Percentiles rank a stretch among this genome's conserved stretches.
Conservation (phyloP, 352 stramenopile species). For the Phytophthora ohioensis region DNA sequence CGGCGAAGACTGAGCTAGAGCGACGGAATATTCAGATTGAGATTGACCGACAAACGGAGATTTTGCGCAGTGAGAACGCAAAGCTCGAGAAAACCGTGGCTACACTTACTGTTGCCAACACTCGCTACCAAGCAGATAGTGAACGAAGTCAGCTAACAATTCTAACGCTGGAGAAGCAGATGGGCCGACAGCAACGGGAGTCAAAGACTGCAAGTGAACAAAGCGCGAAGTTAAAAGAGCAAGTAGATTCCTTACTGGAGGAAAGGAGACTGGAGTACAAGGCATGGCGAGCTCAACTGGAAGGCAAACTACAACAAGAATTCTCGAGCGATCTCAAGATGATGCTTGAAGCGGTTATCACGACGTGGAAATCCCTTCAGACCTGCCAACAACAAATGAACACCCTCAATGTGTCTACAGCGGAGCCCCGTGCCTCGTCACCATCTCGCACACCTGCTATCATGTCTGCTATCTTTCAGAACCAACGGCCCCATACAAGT, state of each 20-base stretch:
- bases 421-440: slow-evolving; percentile 17
- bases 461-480: slow-evolving; percentile 39
- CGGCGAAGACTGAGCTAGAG: slow-evolving; percentile 54
- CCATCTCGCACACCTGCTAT: slow-evolving; percentile 32
- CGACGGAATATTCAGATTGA: slow-evolving; percentile 71
- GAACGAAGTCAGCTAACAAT: slow-evolving; percentile 30
- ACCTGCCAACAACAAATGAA: slow-evolving; percentile 41
- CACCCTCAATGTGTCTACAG: slow-evolving; percentile 17
- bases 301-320: slow-evolving; percentile 45
- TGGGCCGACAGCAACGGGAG: slow-evolving; percentile 37
- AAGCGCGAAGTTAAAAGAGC: slow-evolving; percentile 36
- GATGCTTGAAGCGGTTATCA: slow-evolving; percentile 43
- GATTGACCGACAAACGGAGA: slow-evolving; percentile 62
- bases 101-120: slow-evolving; percentile 22
- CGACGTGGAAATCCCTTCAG: slow-evolving; percentile 50
- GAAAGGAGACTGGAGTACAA: slow-evolving; percentile 47
- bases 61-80: slow-evolving; percentile 49
- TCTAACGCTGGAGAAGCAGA: slow-evolving; percentile 40
- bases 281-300: slow-evolving; percentile 38
- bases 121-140: slow-evolving; percentile 41
- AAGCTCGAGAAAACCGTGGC: slow-evolving; percentile 49
- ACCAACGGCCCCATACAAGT: slow-evolving; percentile 32
- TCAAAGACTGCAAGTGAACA: slow-evolving; percentile 17
- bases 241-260: slow-evolving; percentile 47
- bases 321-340: slow-evolving; percentile 37